Evolutionary conservation across 192 early-diverging fungal genomes (phyloP), one percentile per base, ranked within the genome.

Genomic region (Gaertneriomyces semiglobifer): DNA sequence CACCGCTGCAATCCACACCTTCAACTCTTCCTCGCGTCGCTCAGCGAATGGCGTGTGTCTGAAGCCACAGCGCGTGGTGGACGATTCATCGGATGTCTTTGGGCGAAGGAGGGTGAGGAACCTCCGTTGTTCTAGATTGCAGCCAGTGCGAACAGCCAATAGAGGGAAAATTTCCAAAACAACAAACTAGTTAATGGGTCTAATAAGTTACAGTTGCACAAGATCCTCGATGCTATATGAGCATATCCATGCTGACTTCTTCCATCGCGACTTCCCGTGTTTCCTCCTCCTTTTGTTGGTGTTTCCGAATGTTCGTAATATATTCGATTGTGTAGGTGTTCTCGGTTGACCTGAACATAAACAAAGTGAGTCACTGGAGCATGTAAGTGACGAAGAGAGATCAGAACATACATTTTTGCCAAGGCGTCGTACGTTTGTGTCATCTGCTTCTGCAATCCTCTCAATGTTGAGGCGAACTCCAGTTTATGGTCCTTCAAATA

Each of bases 271-370:
- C 9, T 52, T 46, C 55, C 16, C 41, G 48, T 42, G 54, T 66
- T 44, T 54, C 8, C 3, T 14, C 53, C 46, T 60, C 74, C 41
- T 33, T 48, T 19, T 20, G 19, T 33, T 69, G 48, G 11, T 66
- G 65, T n/a, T 44, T 61, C 14, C 42, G 20, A 5, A 64, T 41
- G 16, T 16, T 69, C 44, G 72, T 51, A 14, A 83, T 40, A 61
- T 90, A 92, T 69, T 86, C 79, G 33, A 93, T 64, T 19, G 78
- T 81, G 73, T 89, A 91, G 25, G 79, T 86, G 71, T 93, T 92
- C 16, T 88, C 86, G 65, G 90, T 86, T 54, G 90, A 92, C 69
- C 92, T 92, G 75, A 19, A 42, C 33, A 60, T 42, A 58, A 54
- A 68, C 42, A 65, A 66, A 62, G n/a, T 50, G 20, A 68, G 54